Evolutionary conservation across 257 asterid species (phyloP).

Genomic region (Verbena officinalis): DNA sequence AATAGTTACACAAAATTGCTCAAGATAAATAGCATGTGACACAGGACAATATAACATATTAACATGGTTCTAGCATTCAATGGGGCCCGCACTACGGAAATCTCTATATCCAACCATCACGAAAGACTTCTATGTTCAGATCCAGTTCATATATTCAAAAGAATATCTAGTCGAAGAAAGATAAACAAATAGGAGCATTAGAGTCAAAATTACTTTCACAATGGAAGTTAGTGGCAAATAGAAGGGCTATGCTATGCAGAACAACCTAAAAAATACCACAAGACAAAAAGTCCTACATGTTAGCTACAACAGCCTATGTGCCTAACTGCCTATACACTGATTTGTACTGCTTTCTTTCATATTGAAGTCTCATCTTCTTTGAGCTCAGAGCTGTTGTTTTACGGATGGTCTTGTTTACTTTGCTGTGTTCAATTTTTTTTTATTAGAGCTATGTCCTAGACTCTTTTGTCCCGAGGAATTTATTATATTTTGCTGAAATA

Average conservation of each 20-base stretch:
- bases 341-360: background rate
- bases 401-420: background rate
- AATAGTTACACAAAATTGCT: conserved; percentile 5
- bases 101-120: background rate
- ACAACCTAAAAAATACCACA: background rate
- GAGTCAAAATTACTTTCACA: background rate
- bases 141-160: background rate
- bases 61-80: background rate
- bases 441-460: background rate
- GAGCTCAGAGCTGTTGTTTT: no score
- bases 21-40: conserved; percentile 1
- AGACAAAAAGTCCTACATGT: background rate
- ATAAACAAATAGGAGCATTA: background rate
- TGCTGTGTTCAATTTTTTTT: no score
- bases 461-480: no score
- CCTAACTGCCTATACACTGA: background rate
- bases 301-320: background rate
- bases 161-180: background rate
- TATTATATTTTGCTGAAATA: background rate
- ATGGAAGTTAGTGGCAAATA: no score
- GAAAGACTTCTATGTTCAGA: background rate
- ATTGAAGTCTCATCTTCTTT: background rate
- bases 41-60: conserved; percentile 6
- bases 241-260: background rate
- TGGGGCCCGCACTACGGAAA: conserved; percentile 2